Base-by-base conservation (phyloP, 495 filamentous ascomycete genomes). In the Talaromyces nanjingensis region DNA sequence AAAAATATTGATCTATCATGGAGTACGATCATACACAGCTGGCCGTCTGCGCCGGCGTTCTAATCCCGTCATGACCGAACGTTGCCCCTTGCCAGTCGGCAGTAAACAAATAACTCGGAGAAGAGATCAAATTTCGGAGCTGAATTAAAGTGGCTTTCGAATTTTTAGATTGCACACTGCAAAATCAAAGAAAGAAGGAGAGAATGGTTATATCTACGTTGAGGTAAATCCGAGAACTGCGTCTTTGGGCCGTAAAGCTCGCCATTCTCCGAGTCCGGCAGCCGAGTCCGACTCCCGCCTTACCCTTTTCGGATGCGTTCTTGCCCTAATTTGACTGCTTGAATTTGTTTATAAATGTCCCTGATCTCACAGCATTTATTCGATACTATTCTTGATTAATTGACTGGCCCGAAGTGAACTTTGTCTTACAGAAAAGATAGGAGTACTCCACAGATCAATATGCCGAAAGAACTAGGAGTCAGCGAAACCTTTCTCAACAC, bases 41-140 rank as follows among this genome's bases (percentile, higher is more conserved):
- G 79, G 79, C 39, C 80, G 68, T 72, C 81, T 74, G 18, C 79
- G 79, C 62, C 77, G 78, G 60, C 76, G 74, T 67, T 74, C 73
- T 60, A 72, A 68, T 16, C 73, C 75, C 61, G 65, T 55, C 73
- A 76, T 76, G 62, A 34, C 64, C 31, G 53, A 20, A 47, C 20
- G 33, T 4, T 18, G 22, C 11, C 60, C 9, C 49, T 47, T 18
- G 25, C 6, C n/a, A 62, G 12, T 11, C 24, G 60, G 45, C 34
- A 24, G 34, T 22, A 6, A 6, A 6, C 16, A 18, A 45, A 20
- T 1, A 8, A 20, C 6, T 49, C 45, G 45, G 45, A 49, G 5
- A 31, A 14, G 6, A 52, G 0, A 24, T 6, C 12, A 12, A 52
- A 49, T 12, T 4, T 56, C 54, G 18, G 45, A 20, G 6, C 11